These are phyloP conservation scores for Suillus subalutaceus DNA, from an alignment of 768 basidiomycete species.

Conservation along the genomic window DNA sequence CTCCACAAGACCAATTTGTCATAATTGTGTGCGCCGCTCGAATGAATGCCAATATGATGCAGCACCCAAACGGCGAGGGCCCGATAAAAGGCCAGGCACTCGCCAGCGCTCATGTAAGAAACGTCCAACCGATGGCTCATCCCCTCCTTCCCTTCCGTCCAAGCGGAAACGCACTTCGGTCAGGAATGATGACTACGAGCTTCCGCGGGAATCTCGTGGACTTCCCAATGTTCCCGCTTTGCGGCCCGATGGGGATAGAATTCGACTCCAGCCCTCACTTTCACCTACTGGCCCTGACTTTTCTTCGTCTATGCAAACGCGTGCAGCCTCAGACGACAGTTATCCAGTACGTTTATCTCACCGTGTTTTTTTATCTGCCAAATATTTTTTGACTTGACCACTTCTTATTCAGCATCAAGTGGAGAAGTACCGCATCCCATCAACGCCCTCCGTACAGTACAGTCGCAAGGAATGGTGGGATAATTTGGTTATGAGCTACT, in stretches of 20 bases:
- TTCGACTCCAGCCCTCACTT: conserved; percentile 34
- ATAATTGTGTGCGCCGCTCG: conserved; percentile 78
- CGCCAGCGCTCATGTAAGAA: conserved; percentile 87
- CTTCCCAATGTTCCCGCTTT: conserved; percentile 23
- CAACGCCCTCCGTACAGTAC: conserved; percentile 35
- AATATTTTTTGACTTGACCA: neutral
- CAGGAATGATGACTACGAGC: conserved; percentile 35
- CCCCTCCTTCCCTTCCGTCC: conserved; percentile 48
- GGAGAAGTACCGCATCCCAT: conserved; percentile 31
- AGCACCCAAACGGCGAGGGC: conserved; percentile 80
- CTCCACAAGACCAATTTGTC: conserved; percentile 78
- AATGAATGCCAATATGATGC: conserved; percentile 81
- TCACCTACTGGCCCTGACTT: conserved; percentile 34
- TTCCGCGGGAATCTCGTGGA: conserved; percentile 28
- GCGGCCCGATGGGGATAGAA: conserved; percentile 28
- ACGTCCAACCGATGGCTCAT: conserved; percentile 59
- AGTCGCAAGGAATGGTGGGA: conserved; percentile 51
- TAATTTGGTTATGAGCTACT: conserved; percentile 46
- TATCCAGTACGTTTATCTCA: conserved; percentile 27
- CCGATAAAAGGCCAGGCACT: conserved; percentile 85
- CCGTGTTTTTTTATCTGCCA: neutral
- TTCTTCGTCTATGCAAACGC: conserved; percentile 31
- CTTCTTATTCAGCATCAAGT: conserved; percentile 18
- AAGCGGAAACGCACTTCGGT: conserved; percentile 54
- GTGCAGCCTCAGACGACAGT: conserved; percentile 28